Evolutionary conservation across 2,329 filamentous ascomycete genomes (phyloP).

Genomic region (Zymoseptoria tritici): DNA sequence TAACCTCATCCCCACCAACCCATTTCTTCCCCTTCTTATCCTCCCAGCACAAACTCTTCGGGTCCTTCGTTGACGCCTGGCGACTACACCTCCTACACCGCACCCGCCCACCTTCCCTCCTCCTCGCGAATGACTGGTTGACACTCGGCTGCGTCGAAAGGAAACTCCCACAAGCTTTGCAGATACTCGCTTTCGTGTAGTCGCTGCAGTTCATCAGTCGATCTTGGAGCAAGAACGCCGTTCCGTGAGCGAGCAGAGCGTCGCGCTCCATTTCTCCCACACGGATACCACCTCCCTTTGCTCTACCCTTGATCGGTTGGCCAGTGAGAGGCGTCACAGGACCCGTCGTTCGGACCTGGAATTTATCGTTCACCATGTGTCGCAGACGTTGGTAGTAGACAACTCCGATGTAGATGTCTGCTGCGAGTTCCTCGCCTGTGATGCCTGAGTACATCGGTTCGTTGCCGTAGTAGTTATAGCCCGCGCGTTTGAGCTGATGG

Average conservation of each 20-base stretch:
- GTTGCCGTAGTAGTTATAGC: slow-evolving; percentile 97
- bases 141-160: slow-evolving; percentile 77
- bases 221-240: slow-evolving; percentile 90
- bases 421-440: slow-evolving; percentile 85
- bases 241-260: slow-evolving; percentile 87
- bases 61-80: slow-evolving; percentile 23
- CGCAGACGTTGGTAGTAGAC: slow-evolving; percentile 97
- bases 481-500: slow-evolving; percentile 87
- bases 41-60: slow-evolving; percentile 65
- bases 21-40: slow-evolving; percentile 79
- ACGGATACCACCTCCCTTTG: slow-evolving; percentile 95
- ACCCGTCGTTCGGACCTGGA: slow-evolving; percentile 92
- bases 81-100: slow-evolving; percentile 32
- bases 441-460: slow-evolving; percentile 98
- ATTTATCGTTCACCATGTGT: slow-evolving; percentile 99
- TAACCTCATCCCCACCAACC: slow-evolving; percentile 84
- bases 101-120: slow-evolving; percentile 25
- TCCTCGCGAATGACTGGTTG: slow-evolving; percentile 28
- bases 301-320: slow-evolving; percentile 93
- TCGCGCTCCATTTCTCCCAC: slow-evolving; percentile 99
- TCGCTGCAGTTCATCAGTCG: slow-evolving; percentile 96
- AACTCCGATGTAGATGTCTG: slow-evolving; percentile 92
- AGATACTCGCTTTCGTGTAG: slow-evolving; percentile 83
- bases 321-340: slow-evolving; percentile 85
- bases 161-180: slow-evolving; percentile 83